These are phyloP conservation scores for Suillus sp. DNA, from an alignment of 768 basidiomycete genomes.

Conservation along the genomic window DNA sequence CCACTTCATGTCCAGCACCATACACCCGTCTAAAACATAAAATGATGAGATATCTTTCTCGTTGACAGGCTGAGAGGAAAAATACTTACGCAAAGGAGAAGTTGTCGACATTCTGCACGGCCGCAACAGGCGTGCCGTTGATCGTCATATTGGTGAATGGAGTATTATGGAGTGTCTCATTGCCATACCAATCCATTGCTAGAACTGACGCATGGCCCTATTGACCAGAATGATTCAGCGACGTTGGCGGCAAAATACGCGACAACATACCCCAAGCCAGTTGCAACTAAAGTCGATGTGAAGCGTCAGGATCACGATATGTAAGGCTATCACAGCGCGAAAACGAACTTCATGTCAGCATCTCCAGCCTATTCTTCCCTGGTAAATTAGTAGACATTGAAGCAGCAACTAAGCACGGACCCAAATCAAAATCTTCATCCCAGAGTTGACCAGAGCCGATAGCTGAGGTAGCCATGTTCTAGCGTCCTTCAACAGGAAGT, in stretches of 20 bases:
- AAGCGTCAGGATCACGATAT: constrained; percentile 12
- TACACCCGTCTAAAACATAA: constrained; percentile 48
- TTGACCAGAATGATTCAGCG: background rate
- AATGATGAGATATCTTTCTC: background rate
- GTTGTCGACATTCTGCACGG: constrained; percentile 64
- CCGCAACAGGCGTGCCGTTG: constrained; percentile 51
- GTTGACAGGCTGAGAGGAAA: background rate
- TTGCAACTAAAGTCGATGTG: constrained; percentile 19
- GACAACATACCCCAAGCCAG: constrained; percentile 38
- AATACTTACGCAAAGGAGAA: constrained; percentile 50
- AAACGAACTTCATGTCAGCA: constrained; percentile 29
- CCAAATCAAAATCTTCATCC: constrained; percentile 44
- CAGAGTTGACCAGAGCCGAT: constrained; percentile 37
- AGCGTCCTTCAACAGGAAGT: constrained; percentile 29
- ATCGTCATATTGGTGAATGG: constrained; percentile 60
- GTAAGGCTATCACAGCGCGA: background rate
- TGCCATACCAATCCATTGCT: constrained; percentile 52
- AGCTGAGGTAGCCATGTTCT: constrained; percentile 41
- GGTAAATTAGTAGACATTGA: background rate
- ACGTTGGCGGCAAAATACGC: background rate
- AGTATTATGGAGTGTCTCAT: constrained; percentile 39
- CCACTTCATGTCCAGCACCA: constrained; percentile 63
- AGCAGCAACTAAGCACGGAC: constrained; percentile 22
- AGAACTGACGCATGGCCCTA: constrained; percentile 38
- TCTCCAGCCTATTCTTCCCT: constrained; percentile 28